These are phyloP conservation scores for slime mould (Dictyostelium discoideum) DNA, from an alignment of 78 protist genomes.

Conservation along the genomic window dicty_2.7 NC_007089.4:3652501-3653000, in stretches of 20 bases:
- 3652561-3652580: not conserved
- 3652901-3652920: slow-evolving; percentile 82
- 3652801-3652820: slow-evolving; percentile 14
- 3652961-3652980: slow-evolving; percentile 21
- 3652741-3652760: slow-evolving; percentile 87
- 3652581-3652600: slow-evolving; percentile 66
- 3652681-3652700: slow-evolving; percentile 23
- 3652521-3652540: too few relatives aligned
- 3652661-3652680: slow-evolving; percentile 65
- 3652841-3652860: slow-evolving; percentile 68
- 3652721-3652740: slow-evolving; percentile 86
- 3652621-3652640: slow-evolving; percentile 10
- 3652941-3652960: slow-evolving; percentile 73
- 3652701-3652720: slow-evolving; percentile 46
- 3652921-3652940: slow-evolving; percentile 85
- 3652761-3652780: slow-evolving; percentile 28
- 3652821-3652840: slow-evolving; percentile 40
- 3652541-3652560: not conserved
- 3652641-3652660: slow-evolving; percentile 40
- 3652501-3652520: slow-evolving; percentile 66
- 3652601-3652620: slow-evolving; percentile 44
- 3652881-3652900: slow-evolving; percentile 58
- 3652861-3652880: slow-evolving; percentile 90
- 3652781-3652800: slow-evolving; percentile 84
- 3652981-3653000: not conserved